Conservation (phyloP, 2,329 filamentous ascomycete genomes). For the Magnaporthiopsis poae region DNA sequence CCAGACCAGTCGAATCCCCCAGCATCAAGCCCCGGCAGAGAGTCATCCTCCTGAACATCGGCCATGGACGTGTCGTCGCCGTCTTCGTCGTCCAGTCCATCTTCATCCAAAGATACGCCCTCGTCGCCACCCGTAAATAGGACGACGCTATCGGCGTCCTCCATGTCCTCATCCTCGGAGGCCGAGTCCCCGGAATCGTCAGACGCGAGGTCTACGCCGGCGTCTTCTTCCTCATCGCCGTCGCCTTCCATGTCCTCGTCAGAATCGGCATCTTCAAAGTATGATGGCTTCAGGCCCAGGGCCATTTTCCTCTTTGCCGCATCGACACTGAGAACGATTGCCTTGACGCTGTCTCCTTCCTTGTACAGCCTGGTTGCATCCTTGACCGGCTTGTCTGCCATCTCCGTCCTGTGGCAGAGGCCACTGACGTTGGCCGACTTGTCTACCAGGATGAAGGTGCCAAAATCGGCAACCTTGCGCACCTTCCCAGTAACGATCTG, state of each 20-base stretch:
- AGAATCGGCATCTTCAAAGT: slow-evolving; percentile 47
- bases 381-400: slow-evolving; percentile 72
- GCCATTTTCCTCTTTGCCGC: slow-evolving; percentile 66
- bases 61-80: slow-evolving; percentile 34
- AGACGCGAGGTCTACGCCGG: slow-evolving; percentile 30
- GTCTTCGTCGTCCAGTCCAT: slow-evolving; percentile 27
- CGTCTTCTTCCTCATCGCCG: slow-evolving; percentile 36
- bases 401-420: slow-evolving; percentile 82
- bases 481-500: slow-evolving; percentile 83
- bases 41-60: slow-evolving; percentile 23
- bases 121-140: slow-evolving; percentile 35
- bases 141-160: slow-evolving; percentile 33
- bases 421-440: slow-evolving; percentile 82
- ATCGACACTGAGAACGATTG: slow-evolving; percentile 73
- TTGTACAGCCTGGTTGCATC: slow-evolving; percentile 86
- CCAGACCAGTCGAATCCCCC: slow-evolving; percentile 85
- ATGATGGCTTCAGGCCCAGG: slow-evolving; percentile 85
- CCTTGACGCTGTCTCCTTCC: slow-evolving; percentile 88
- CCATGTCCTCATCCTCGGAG: slow-evolving; percentile 37
- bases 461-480: slow-evolving; percentile 87
- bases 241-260: slow-evolving; percentile 31
- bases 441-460: slow-evolving; percentile 86
- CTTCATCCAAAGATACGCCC: slow-evolving; percentile 21
- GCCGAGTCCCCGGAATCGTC: slow-evolving; percentile 36
- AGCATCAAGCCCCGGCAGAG: slow-evolving; percentile 50